Evolutionary conservation across 768 basidiomycete species (phyloP).

Genomic region (Hysterangium stoloniferum): DNA sequence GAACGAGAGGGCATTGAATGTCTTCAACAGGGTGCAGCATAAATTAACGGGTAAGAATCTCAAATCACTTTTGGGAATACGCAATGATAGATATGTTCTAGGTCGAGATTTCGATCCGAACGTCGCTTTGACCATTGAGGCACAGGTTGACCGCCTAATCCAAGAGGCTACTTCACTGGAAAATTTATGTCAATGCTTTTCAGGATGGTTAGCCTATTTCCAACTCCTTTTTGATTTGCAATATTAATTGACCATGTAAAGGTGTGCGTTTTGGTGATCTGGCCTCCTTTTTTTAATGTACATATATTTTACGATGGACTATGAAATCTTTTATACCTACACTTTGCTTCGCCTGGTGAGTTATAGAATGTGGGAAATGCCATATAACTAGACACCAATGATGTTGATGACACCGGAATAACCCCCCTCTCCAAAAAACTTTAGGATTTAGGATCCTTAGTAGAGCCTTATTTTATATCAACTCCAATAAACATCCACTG

Average conservation of each 20-base stretch:
- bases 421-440: too few species aligned
- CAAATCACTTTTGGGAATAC: neutral
- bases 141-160: constrained; percentile 90
- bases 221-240: neutral
- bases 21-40: constrained; percentile 91
- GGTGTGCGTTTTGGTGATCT: constrained; percentile 72
- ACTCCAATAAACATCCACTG: too few species aligned
- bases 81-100: constrained; percentile 21
- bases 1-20: constrained; percentile 83
- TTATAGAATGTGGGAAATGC: too few species aligned
- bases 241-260: constrained; percentile 17
- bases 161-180: constrained; percentile 89
- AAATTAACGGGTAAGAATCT: constrained; percentile 74
- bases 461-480: too few species aligned
- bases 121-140: constrained; percentile 57
- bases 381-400: too few species aligned
- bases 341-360: too few species aligned
- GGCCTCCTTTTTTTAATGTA: neutral
- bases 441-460: too few species aligned
- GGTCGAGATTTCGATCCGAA: constrained; percentile 94
- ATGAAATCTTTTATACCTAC: too few species aligned
- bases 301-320: neutral
- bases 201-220: constrained; percentile 63
- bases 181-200: constrained; percentile 95
- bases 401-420: too few species aligned